Evolutionary conservation across 2,329 filamentous ascomycete genomes (phyloP).

Genomic region (Mycosphaerella sp.): DNA sequence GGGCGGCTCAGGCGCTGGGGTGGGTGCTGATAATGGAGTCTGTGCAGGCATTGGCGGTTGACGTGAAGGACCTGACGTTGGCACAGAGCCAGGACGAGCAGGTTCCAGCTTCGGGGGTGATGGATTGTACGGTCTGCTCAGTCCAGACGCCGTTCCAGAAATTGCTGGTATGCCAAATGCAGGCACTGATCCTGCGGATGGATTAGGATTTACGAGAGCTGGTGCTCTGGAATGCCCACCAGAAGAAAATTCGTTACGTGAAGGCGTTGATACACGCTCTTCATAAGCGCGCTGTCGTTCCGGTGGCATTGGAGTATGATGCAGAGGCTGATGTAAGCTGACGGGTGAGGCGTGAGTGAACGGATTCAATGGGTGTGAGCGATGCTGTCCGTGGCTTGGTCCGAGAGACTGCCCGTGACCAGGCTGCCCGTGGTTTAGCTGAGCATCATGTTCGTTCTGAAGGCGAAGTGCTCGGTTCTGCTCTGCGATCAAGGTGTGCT

Average conservation of each 20-base stretch:
- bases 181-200: slow-evolving; percentile 9
- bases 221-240: slow-evolving; percentile 15
- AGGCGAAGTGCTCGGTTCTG: slow-evolving; percentile 31
- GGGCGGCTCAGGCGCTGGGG: slow-evolving; percentile 30
- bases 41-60: slow-evolving; percentile 8
- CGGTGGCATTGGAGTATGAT: slow-evolving; percentile 11
- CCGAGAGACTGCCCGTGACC: slow-evolving; percentile 1
- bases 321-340: slow-evolving; percentile 18
- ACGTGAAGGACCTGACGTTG: slow-evolving; percentile 16
- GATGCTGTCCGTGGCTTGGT: slow-evolving; percentile 24
- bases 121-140: slow-evolving; percentile 25
- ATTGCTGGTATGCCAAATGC: slow-evolving; percentile 18
- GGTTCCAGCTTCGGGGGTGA: slow-evolving; percentile 32
- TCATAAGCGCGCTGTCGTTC: slow-evolving; percentile 30
- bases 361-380: slow-evolving; percentile 14
- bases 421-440: slow-evolving; percentile 24
- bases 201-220: slow-evolving; percentile 17
- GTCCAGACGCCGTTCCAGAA: slow-evolving; percentile 19
- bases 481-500: slow-evolving; percentile 22
- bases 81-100: slow-evolving; percentile 28
- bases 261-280: slow-evolving; percentile 29
- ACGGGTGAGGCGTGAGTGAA: slow-evolving; percentile 28
- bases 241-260: slow-evolving; percentile 20
- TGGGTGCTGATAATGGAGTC: slow-evolving; percentile 21
- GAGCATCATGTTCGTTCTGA: slow-evolving; percentile 26